Conservation (phyloP, 805 yeast genomes). For the Komagataella ulmi region DNA sequence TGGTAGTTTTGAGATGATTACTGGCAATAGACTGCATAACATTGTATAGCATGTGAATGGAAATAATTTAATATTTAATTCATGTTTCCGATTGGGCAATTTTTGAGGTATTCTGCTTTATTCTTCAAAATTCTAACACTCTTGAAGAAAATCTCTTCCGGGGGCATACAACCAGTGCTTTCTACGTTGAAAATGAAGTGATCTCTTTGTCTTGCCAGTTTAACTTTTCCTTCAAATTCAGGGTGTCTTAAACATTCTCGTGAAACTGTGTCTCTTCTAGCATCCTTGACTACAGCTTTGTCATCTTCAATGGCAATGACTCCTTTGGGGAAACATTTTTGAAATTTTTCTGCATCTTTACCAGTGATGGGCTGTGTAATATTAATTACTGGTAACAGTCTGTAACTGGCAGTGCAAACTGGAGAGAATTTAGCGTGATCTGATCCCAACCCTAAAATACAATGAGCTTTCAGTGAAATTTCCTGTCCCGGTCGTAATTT, state of each 20-base stretch:
- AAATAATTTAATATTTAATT: neutral
- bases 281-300: conserved; percentile 73
- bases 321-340: conserved; percentile 86
- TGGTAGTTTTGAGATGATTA: conserved; percentile 1
- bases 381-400: conserved; percentile 80
- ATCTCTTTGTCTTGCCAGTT: conserved; percentile 81
- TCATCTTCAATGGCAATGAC: conserved; percentile 67
- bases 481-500: conserved; percentile 97
- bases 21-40: neutral
- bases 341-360: conserved; percentile 62
- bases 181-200: conserved; percentile 93
- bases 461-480: conserved; percentile 79
- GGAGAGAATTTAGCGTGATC: conserved; percentile 98
- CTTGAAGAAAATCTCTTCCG: conserved; percentile 91
- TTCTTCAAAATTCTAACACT: conserved; percentile 74
- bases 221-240: conserved; percentile 81
- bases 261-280: conserved; percentile 92
- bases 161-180: conserved; percentile 92
- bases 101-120: conserved; percentile 70
- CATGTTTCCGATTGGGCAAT: conserved; percentile 51
- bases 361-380: conserved; percentile 68
- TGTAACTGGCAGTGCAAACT: conserved; percentile 90
- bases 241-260: conserved; percentile 92
- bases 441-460: conserved; percentile 80
- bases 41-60: neutral